Evolutionary conservation across 805 yeast genomes (phyloP).

Genomic region (Saccharomycopsis guyanensis): DNA sequence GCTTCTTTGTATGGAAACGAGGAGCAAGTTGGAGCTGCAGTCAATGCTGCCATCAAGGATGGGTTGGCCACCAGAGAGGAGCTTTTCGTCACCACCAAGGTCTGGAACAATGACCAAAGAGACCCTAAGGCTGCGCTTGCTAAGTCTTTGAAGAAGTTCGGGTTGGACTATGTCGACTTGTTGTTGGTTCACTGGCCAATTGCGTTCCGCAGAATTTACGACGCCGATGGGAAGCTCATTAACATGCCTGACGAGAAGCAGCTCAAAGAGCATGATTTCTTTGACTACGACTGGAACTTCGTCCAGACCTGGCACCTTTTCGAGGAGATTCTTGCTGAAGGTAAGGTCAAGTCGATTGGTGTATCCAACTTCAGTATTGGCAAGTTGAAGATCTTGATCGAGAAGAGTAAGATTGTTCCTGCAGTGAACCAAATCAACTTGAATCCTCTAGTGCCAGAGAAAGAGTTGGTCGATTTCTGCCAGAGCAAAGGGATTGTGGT

Average conservation of each 20-base stretch:
- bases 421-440: conserved; percentile 68
- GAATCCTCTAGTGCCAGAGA: conserved; percentile 65
- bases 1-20: conserved; percentile 67
- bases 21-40: conserved; percentile 50
- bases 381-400: conserved; percentile 42
- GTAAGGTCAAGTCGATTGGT: conserved; percentile 59
- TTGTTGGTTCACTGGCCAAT: conserved; percentile 83
- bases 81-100: conserved; percentile 63
- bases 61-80: conserved; percentile 47
- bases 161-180: conserved; percentile 70
- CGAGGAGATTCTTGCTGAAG: conserved; percentile 48
- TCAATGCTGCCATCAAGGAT: conserved; percentile 40
- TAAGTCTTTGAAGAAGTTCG: conserved; percentile 52
- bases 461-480: conserved; percentile 46
- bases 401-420: conserved; percentile 45
- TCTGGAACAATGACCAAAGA: conserved; percentile 50
- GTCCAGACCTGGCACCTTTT: conserved; percentile 54
- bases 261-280: background rate
- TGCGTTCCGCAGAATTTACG: conserved; percentile 30
- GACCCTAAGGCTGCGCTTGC: conserved; percentile 46
- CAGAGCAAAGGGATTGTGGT: conserved; percentile 43
- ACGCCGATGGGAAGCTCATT: conserved; percentile 26
- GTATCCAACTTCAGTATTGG: conserved; percentile 61
- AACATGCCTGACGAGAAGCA: background rate
- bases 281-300: conserved; percentile 32